Conservation (phyloP, 176 grass and related monocot species). For the Musa acuminata region DNA sequence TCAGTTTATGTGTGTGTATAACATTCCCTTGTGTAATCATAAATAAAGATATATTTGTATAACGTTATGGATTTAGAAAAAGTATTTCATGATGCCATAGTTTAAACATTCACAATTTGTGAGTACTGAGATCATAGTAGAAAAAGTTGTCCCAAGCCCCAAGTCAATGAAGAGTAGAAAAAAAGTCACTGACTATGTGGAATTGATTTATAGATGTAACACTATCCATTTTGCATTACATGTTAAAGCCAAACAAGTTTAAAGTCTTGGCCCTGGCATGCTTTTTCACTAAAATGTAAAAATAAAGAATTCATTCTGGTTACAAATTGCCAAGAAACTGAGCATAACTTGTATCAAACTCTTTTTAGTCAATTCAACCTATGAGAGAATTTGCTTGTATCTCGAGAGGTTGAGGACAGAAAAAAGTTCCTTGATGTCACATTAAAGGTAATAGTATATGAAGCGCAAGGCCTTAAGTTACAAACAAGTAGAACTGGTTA, state of each 20-base stretch:
- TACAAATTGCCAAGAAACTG: neutral
- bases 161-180: neutral
- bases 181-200: neutral
- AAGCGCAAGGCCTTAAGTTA: neutral
- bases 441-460: neutral
- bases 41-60: neutral
- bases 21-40: too few relatives aligned
- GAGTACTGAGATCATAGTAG: neutral
- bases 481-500: neutral
- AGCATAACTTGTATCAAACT: neutral
- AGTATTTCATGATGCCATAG: neutral
- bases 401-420: neutral
- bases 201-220: neutral
- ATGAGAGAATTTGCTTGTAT: neutral
- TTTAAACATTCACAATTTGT: neutral
- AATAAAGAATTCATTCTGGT: too few relatives aligned
- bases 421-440: neutral
- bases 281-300: too few relatives aligned
- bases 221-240: neutral
- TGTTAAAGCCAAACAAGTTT: neutral
- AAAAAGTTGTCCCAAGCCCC: neutral
- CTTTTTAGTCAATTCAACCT: neutral
- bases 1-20: too few relatives aligned
- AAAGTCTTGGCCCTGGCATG: neutral
- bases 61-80: neutral